These are phyloP conservation scores for Suhomyces guaymorum DNA, from an alignment of 1,139 yeast species.

Conservation along the genomic window DNA sequence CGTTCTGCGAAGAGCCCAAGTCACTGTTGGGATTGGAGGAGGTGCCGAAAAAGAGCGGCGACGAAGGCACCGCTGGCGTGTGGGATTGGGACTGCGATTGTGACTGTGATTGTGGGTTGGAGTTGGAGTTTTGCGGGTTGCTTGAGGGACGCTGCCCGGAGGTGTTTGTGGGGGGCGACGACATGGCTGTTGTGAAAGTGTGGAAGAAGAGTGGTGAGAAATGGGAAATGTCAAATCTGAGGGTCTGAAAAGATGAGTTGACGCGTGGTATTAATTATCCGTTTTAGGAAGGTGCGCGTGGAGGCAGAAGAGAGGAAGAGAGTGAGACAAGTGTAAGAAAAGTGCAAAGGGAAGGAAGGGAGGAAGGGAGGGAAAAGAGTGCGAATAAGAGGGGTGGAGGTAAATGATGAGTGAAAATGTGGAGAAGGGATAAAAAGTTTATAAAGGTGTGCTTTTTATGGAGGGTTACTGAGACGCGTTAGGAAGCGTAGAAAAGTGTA, in stretches of 20 bases:
- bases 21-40: slow-evolving; percentile 51
- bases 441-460: too few relatives aligned
- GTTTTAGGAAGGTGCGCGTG: slow-evolving; percentile 8
- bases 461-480: too few relatives aligned
- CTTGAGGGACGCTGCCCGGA: slow-evolving; percentile 12
- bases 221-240: neutral
- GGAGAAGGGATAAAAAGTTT: too few relatives aligned
- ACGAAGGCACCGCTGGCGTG: slow-evolving; percentile 53
- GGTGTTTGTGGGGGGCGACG: slow-evolving; percentile 22
- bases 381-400: neutral
- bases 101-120: slow-evolving; percentile 31
- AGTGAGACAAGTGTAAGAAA: neutral
- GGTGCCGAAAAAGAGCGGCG: slow-evolving; percentile 61
- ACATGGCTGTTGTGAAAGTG: slow-evolving; percentile 15
- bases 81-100: slow-evolving; percentile 41
- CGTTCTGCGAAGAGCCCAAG: slow-evolving; percentile 17
- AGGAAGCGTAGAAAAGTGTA: too few relatives aligned
- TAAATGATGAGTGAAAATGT: too few relatives aligned
- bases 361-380: neutral
- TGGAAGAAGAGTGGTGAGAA: neutral
- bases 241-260: slow-evolving; percentile 4
- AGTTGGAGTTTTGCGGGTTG: too few relatives aligned
- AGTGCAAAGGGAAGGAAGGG: too few relatives aligned
- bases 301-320: too few relatives aligned
- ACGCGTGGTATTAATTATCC: slow-evolving; percentile 11